A percentile compares a stretch with the other conserved stretches of the same genome.
These are phyloP conservation scores for Cladosporium velox DNA, from an alignment of 2,329 filamentous ascomycete species.

Conservation along the genomic window DNA sequence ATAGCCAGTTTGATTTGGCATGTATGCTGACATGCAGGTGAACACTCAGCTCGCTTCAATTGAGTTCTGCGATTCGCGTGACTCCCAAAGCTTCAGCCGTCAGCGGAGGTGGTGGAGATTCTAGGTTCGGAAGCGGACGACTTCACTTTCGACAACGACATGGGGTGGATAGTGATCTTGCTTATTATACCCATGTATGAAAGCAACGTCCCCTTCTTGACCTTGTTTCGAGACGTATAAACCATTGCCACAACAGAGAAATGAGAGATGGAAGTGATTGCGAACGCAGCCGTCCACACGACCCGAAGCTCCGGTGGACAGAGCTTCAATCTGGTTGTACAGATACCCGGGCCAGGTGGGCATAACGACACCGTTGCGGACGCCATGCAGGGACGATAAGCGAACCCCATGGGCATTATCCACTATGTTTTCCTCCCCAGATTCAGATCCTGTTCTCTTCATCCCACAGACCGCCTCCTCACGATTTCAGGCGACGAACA, in stretches of 20 bases:
- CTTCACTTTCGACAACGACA: not conserved
- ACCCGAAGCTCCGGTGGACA: not conserved
- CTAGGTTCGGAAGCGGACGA: not conserved
- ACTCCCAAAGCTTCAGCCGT: not conserved
- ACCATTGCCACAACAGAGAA: too few species aligned
- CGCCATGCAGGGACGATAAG: not conserved
- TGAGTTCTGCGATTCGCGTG: not conserved
- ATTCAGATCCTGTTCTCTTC: too few species aligned
- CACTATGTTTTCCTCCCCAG: not conserved
- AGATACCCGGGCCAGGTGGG: not conserved
- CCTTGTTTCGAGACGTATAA: not conserved
- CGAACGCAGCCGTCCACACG: slow-evolving; percentile 2
- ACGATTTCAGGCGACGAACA: not conserved
- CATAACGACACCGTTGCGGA: not conserved
- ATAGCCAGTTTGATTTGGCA: not conserved
- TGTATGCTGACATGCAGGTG: not conserved
- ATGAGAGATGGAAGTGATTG: not conserved
- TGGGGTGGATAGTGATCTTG: not conserved
- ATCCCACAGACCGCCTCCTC: not conserved
- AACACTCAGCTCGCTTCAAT: not conserved
- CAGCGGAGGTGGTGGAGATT: not conserved
- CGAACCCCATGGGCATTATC: slow-evolving; percentile 1
- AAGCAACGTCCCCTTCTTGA: not conserved
- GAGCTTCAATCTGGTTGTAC: not conserved
- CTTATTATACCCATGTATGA: not conserved